These are phyloP conservation scores for Larix kaempferi DNA, from an alignment of 75 land plant species.

Conservation along the genomic window DNA sequence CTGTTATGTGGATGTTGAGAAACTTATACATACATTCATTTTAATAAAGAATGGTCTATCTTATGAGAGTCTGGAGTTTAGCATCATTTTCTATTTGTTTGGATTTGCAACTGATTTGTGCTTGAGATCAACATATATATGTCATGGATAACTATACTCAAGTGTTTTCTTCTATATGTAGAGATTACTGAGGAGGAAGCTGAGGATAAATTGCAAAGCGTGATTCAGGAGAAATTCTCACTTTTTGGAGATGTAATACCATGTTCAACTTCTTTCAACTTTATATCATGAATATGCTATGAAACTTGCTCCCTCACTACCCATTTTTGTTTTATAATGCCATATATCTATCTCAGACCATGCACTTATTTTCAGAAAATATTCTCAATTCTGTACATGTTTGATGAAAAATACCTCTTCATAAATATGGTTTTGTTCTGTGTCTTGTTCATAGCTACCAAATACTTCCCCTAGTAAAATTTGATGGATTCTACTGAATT, in stretches of 20 bases:
- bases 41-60: no score
- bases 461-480: no score
- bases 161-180: slow-evolving; percentile 14
- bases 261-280: neutral
- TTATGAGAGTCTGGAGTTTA: no score
- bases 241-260: slow-evolving; percentile 75
- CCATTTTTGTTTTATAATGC: neutral
- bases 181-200: slow-evolving; percentile 86
- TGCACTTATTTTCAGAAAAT: neutral
- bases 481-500: no score
- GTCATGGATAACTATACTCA: neutral
- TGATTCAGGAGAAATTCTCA: slow-evolving; percentile 81
- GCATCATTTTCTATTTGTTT: no score
- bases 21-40: neutral
- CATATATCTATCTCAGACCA: neutral
- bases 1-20: neutral
- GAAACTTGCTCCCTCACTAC: neutral
- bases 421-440: neutral
- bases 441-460: neutral
- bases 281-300: neutral
- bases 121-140: neutral
- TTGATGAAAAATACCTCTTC: neutral
- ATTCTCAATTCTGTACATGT: neutral
- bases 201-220: slow-evolving; percentile 72
- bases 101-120: neutral